These are phyloP conservation scores for Solioccasus polychromus DNA, from an alignment of 768 basidiomycete species.

Conservation along the genomic window DNA sequence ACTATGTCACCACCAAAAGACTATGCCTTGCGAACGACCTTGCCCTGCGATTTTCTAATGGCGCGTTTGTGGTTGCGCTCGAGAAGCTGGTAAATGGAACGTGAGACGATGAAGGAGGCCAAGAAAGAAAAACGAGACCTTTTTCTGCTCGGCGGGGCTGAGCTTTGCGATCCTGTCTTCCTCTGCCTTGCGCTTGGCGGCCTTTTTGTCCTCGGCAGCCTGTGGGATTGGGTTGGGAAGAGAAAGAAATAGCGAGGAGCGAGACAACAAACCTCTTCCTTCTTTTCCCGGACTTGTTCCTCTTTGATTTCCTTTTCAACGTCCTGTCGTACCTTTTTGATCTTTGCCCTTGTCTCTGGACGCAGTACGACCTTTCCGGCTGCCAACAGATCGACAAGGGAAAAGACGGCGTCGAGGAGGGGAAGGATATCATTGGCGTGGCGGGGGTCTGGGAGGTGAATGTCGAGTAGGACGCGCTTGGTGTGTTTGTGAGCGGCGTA, in stretches of 20 bases:
- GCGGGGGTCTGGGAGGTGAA: conserved; percentile 52
- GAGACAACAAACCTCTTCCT: conserved; percentile 54
- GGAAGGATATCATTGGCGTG: conserved; percentile 46
- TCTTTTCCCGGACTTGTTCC: conserved; percentile 63
- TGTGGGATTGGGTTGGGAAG: conserved; percentile 21
- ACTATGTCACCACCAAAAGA: neutral
- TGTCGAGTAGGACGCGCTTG: conserved; percentile 73
- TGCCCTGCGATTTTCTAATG: conserved; percentile 68
- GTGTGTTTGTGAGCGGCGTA: conserved; percentile 40
- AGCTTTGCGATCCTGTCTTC: conserved; percentile 71
- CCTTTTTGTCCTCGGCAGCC: conserved; percentile 64
- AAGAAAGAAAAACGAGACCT: conserved; percentile 41
- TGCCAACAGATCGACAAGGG: conserved; percentile 67
- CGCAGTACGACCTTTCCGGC: conserved; percentile 52
- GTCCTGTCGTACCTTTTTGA: conserved; percentile 71
- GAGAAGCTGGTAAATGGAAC: conserved; percentile 41
- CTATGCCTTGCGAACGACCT: conserved; percentile 39
- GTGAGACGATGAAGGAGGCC: conserved; percentile 1
- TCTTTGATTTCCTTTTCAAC: conserved; percentile 66
- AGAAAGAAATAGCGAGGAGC: neutral
- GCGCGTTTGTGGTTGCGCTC: conserved; percentile 77
- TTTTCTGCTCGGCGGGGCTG: conserved; percentile 79
- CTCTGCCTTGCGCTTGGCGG: conserved; percentile 70
- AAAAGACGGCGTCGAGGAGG: conserved; percentile 68
- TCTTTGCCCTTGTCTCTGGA: conserved; percentile 79